Conservation (phyloP, 2,329 filamentous ascomycete genomes). For the Colletotrichum incanum region DNA sequence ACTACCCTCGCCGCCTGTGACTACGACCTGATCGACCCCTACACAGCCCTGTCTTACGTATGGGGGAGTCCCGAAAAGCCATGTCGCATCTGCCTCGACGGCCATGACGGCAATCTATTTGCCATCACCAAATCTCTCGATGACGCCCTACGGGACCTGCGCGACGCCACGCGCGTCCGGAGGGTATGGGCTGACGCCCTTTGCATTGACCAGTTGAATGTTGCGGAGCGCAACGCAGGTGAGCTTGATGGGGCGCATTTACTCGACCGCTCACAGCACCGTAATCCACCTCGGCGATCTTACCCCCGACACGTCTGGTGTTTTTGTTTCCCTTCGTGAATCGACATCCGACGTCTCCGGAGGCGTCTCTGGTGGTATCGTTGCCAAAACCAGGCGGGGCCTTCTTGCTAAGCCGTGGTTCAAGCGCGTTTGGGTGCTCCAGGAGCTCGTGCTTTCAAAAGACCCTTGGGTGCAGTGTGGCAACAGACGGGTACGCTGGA, state of each 20-base stretch:
- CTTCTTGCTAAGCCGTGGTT: constrained; percentile 20
- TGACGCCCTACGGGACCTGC: constrained; percentile 56
- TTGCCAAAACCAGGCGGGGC: constrained; percentile 14
- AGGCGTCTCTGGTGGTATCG: neutral
- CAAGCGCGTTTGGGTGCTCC: constrained; percentile 45
- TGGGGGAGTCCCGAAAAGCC: constrained; percentile 43
- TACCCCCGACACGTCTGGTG: neutral
- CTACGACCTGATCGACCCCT: constrained; percentile 22
- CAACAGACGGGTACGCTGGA: constrained; percentile 19
- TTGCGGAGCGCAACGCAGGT: constrained; percentile 50
- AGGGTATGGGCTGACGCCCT: constrained; percentile 52
- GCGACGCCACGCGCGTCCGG: constrained; percentile 51
- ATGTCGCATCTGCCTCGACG: constrained; percentile 43
- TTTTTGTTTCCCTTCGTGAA: neutral
- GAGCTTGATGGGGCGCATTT: constrained; percentile 50
- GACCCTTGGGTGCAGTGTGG: constrained; percentile 47
- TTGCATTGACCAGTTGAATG: constrained; percentile 51
- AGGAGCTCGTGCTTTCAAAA: constrained; percentile 48
- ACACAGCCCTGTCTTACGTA: constrained; percentile 48
- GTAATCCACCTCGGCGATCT: constrained; percentile 29
- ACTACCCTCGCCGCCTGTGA: constrained; percentile 16
- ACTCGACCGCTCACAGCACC: constrained; percentile 43
- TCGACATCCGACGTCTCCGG: neutral
- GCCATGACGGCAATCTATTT: constrained; percentile 20
- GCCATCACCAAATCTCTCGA: constrained; percentile 14